These are phyloP conservation scores for Lecanosticta acicola DNA, from an alignment of 2,329 filamentous ascomycete species.

Conservation along the genomic window DNA sequence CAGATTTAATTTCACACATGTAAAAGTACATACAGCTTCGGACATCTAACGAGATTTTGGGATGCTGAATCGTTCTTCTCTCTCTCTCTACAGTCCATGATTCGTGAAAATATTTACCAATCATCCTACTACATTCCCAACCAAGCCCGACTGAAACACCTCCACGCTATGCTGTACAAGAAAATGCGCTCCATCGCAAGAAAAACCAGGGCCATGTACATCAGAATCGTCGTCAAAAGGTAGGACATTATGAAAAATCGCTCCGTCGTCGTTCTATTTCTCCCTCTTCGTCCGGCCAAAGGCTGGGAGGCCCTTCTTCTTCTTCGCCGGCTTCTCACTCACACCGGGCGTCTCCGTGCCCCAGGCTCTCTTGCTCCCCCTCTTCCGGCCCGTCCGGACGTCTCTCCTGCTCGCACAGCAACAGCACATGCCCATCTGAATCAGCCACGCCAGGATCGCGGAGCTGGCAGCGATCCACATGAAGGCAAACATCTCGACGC, in stretches of 20 bases:
- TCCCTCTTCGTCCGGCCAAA: constrained; percentile 13
- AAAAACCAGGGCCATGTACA: too few species aligned
- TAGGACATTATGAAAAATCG: too few species aligned
- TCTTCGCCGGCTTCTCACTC: constrained; percentile 14
- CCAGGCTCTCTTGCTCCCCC: constrained; percentile 30
- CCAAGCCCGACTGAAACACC: neutral
- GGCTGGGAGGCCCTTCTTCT: constrained; percentile 9
- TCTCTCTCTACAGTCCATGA: neutral
- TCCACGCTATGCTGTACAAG: neutral
- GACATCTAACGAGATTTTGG: too few species aligned
- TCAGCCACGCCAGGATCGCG: constrained; percentile 60
- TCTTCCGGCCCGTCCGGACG: constrained; percentile 45
- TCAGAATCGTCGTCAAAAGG: too few species aligned
- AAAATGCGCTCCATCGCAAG: neutral
- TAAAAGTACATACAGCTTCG: too few species aligned
- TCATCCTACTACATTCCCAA: neutral
- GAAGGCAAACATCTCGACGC: constrained; percentile 71
- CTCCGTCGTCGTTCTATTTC: neutral
- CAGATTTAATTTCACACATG: neutral
- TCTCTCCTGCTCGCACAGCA: constrained; percentile 60
- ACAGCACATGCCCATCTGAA: constrained; percentile 73
- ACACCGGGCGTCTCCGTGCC: constrained; percentile 8
- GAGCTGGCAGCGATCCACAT: constrained; percentile 78
- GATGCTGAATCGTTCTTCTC: neutral
- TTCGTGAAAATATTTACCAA: neutral